Percentiles rank a stretch among this genome's conserved stretches.
Conservation (phyloP, 345 rosid species). For the Erysimum cheiranthoides region DNA sequence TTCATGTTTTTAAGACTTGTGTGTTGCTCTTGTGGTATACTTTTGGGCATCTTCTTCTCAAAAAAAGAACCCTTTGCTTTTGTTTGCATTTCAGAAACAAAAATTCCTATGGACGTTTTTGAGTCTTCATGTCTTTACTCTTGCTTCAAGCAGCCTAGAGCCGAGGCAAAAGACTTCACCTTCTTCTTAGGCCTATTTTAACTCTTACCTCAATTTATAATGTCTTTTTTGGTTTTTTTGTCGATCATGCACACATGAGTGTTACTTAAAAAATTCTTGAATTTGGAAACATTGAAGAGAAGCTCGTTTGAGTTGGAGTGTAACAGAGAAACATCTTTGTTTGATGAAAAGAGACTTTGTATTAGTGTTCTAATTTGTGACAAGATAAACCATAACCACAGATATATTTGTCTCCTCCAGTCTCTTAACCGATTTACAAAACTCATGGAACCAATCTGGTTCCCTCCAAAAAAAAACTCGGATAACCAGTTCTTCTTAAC, state of each 20-base stretch:
- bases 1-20: conserved; percentile 1
- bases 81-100: neutral
- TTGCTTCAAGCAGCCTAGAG: too few relatives aligned
- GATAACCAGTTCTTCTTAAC: neutral
- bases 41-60: neutral
- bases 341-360: neutral
- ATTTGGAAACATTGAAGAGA: neutral
- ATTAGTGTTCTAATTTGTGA: neutral
- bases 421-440: neutral
- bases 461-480: neutral
- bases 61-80: neutral
- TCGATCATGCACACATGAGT: neutral
- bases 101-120: too few relatives aligned
- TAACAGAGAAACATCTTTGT: neutral
- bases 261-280: neutral
- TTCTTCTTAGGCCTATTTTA: too few relatives aligned
- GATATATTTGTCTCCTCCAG: neutral
- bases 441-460: neutral
- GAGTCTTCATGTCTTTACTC: too few relatives aligned
- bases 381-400: neutral
- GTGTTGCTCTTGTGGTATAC: conserved; percentile 11
- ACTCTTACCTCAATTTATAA: too few relatives aligned
- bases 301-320: neutral
- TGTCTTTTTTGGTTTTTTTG: too few relatives aligned
- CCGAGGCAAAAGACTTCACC: too few relatives aligned